phyloP scores from a whole-genome alignment of 495 filamentous ascomycete genomes.

The Recurvomyces mirabilis region DNA sequence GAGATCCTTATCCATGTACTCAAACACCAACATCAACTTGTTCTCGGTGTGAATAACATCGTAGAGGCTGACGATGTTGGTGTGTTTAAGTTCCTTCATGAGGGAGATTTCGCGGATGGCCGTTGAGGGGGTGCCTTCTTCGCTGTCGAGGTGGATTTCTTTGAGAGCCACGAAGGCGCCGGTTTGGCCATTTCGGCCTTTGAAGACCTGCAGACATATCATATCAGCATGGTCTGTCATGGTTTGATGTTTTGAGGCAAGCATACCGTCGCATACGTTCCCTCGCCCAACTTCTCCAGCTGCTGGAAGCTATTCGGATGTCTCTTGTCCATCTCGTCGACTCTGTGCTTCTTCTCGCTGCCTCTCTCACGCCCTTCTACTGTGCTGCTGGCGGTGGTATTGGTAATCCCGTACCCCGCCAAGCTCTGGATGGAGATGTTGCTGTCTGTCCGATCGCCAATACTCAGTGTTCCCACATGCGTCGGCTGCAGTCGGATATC shows the following conservation, averaged over 20 bases:
- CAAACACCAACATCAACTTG: slow-evolving; percentile 90
- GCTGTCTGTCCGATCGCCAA: slow-evolving; percentile 31
- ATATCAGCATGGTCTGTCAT: background rate
- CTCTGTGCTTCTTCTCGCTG: too few species aligned
- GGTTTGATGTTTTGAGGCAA: background rate
- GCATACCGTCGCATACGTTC: slow-evolving; percentile 90
- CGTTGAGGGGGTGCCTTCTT: slow-evolving; percentile 92
- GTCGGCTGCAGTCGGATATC: slow-evolving; percentile 29
- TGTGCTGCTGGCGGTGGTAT: too few species aligned
- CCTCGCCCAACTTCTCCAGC: slow-evolving; percentile 96
- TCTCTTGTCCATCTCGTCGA: slow-evolving; percentile 64
- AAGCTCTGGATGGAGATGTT: slow-evolving; percentile 30
- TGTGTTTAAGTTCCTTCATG: slow-evolving; percentile 93
- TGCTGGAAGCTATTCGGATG: slow-evolving; percentile 96
- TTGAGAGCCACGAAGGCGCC: slow-evolving; percentile 67
- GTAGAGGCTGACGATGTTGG: slow-evolving; percentile 80
- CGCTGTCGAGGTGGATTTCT: slow-evolving; percentile 95
- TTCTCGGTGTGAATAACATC: slow-evolving; percentile 98
- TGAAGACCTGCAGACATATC: slow-evolving; percentile 29
- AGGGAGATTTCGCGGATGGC: slow-evolving; percentile 95
- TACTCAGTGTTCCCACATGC: slow-evolving; percentile 31
- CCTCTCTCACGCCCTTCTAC: too few species aligned
- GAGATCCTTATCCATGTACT: slow-evolving; percentile 85
- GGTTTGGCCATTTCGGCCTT: slow-evolving; percentile 35
- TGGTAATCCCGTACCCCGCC: too few species aligned